phyloP scores from a whole-genome alignment of 177 flowering plant species.

The Tripterygium wilfordii region DNA sequence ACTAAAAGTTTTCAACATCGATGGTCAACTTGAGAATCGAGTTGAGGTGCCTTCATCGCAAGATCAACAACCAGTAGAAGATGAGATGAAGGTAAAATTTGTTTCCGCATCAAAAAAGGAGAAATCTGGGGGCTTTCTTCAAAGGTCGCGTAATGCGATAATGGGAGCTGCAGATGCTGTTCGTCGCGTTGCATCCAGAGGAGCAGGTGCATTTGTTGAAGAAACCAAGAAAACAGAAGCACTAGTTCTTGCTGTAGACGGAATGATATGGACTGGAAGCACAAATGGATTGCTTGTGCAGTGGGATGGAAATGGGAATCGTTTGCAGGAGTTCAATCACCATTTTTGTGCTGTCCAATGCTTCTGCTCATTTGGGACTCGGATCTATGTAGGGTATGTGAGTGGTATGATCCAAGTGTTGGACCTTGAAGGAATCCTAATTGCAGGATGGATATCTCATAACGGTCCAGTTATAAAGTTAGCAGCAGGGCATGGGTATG shows the following conservation, averaged over 20 bases:
- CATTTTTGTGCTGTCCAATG: constrained; percentile 61
- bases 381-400: constrained; percentile 81
- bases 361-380: constrained; percentile 69
- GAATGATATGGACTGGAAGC: constrained; percentile 87
- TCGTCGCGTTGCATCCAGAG: constrained; percentile 79
- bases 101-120: constrained; percentile 79
- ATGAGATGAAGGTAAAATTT: constrained; percentile 76
- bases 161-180: constrained; percentile 99
- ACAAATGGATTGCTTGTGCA: constrained; percentile 78
- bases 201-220: constrained; percentile 61
- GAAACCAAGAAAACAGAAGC: constrained; percentile 80
- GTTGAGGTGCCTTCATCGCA: constrained; percentile 43
- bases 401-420: constrained; percentile 72
- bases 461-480: constrained; percentile 66
- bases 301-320: constrained; percentile 92
- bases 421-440: constrained; percentile 73
- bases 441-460: constrained; percentile 88
- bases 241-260: constrained; percentile 51
- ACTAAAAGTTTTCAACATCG: constrained; percentile 75
- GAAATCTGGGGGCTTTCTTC: constrained; percentile 70
- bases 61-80: constrained; percentile 52
- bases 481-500: constrained; percentile 50
- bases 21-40: constrained; percentile 82
- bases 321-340: constrained; percentile 65
- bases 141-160: constrained; percentile 89